Base-by-base conservation (phyloP, 2,329 filamentous ascomycete genomes). In the Diaporthe helianthi region DNA sequence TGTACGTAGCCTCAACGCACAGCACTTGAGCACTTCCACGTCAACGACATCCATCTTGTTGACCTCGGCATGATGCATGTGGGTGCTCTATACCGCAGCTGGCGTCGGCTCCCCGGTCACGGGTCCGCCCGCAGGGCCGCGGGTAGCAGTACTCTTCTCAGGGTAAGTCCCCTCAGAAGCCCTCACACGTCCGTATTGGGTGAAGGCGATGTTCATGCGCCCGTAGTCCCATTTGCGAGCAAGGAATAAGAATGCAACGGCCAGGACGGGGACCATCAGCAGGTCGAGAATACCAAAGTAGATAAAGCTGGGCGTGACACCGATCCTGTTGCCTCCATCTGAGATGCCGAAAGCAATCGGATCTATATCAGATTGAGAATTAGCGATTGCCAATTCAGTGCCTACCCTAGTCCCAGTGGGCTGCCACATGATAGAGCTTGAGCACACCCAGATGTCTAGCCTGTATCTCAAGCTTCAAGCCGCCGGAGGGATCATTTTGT, bases 201-300 rank as follows among this genome's bases (percentile, higher is more conserved):
- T 87, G 72, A 88, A 87, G 69, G 82, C 80, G 49, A 88, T 75
- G 76, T 85, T 85, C 69, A 88, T 76, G 41, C 77, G 76, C 71
- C 78, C 78, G 71, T 85, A 87, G 75, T 88, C 85, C 85, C 86
- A 87, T 26, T 76, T 77, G 70, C 80, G 78, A 13, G 84, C 79
- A 7, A 86, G 76, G 74, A 81, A 65, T 53, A 86, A 69, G 73
- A 85, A 81, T 66, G 78, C 77, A 29, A 81, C 77, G 49, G 81
- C 78, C 15, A 84, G 72, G 19, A 81, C 80, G 13, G 84, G 82
- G 3, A 86, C 68, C 70, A 86, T 74, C 6, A 87, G 76, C 12
- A 85, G 44, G 71, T 88, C 86, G 31, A 88, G 80, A 51, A 87
- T 78, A 54, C 86, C 86, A 71, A 85, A 87, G 77, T 84, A 87